Base-by-base conservation (phyloP, 1,139 yeast genomes). In the Taiozyma sp. region DNA sequence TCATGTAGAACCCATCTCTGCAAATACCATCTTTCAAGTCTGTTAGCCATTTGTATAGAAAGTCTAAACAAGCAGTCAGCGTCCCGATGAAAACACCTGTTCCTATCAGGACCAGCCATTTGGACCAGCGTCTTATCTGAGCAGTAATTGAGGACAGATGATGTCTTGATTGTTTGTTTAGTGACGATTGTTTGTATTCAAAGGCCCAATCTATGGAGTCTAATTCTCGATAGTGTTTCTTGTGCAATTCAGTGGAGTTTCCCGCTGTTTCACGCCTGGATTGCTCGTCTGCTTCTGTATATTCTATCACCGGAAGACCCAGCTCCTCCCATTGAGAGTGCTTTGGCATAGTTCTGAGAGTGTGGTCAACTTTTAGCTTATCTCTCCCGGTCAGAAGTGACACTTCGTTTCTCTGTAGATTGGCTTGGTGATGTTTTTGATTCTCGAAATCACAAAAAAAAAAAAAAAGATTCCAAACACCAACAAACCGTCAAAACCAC, bases 41-140 rank as follows among this genome's bases (percentile, higher is more conserved):
- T 46, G 81, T 79, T 45, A 87, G 71, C 81, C 84, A 80, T 29
- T 77, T 81, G 0, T 88, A 73, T 0, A 75, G 65, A 55, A 84
- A 75, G 60, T 86, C 90, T 34, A 86, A 74, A 16, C 73, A 60
- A 0, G 86, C 76, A 1, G 91, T 80, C 6, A 79, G 61, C 32
- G 80, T 68, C 0, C 95, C 95, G 35, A 82, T 75, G 1, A 72
- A 41, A 1, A 85, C 59, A 3, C 93, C 81, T 48, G 82, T 75
- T 0, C 73, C 57, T 0, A 83, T 67, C n/a, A 88, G 66, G 0
- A 81, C 76, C 3, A 77, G 50, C 95, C 95, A 87, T 56, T 77
- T 76, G n/a, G 60, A 53, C 45, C 56, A 47, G 11, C 54, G 52
- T 19, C 56, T 53, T 19, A 52, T 35, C 22, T 43, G 37, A 2